Evolutionary conservation across 495 filamentous ascomycete genomes (phyloP).

Genomic region (Penicillium canescens): DNA sequence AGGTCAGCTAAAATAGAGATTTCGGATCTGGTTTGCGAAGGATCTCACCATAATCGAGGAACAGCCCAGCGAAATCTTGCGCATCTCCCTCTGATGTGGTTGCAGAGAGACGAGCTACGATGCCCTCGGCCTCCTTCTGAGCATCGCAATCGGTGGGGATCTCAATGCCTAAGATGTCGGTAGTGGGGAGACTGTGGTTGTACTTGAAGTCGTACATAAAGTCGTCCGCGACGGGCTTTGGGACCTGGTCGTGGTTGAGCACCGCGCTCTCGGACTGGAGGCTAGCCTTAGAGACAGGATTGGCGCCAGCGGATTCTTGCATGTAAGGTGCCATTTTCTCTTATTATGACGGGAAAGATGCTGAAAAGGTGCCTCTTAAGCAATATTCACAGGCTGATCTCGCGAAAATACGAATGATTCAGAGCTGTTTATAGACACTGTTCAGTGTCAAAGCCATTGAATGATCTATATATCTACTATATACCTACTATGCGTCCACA

Average conservation of each 20-base stretch:
- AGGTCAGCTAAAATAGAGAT: slow-evolving; percentile 5
- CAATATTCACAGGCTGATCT: slow-evolving; percentile 6
- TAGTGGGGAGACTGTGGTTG: slow-evolving; percentile 30
- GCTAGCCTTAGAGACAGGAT: background rate
- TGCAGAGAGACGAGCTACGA: slow-evolving; percentile 12
- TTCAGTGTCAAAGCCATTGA: background rate
- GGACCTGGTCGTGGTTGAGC: slow-evolving; percentile 10
- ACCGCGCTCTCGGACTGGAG: background rate
- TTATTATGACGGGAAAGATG: background rate
- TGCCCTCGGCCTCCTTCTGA: slow-evolving; percentile 19
- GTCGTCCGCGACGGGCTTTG: slow-evolving; percentile 14
- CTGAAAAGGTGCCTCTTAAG: slow-evolving; percentile 1
- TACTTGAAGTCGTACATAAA: slow-evolving; percentile 35
- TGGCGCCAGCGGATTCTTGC: slow-evolving; percentile 1
- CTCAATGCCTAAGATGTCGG: slow-evolving; percentile 13
- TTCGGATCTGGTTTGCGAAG: background rate
- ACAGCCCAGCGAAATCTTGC: slow-evolving; percentile 20
- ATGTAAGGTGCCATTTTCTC: slow-evolving; percentile 16
- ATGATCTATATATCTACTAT: slow-evolving; percentile 6
- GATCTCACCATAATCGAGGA: slow-evolving; percentile 24
- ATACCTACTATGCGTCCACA: background rate
- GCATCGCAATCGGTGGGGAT: slow-evolving; percentile 19
- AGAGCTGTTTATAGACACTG: background rate
- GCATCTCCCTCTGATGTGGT: slow-evolving; percentile 13
- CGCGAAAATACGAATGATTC: background rate